Conservation (phyloP, 306 rosid species). For the Chamaecrista fasciculata region DNA sequence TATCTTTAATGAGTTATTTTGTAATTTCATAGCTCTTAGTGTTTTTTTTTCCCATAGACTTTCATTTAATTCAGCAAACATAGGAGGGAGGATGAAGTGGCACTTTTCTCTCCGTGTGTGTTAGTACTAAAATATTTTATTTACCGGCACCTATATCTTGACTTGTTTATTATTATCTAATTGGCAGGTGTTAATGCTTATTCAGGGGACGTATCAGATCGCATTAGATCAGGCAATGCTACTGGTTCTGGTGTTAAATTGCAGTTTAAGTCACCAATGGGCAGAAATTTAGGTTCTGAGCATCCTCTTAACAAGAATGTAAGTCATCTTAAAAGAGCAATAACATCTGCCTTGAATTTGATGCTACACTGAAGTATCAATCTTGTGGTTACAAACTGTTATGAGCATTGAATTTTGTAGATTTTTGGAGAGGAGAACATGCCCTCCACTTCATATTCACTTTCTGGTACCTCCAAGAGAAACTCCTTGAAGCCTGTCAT, state of each 20-base stretch:
- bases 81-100: background rate
- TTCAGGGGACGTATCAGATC: conserved; percentile 59
- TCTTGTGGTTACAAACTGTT: background rate
- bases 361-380: conserved; percentile 6
- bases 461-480: conserved; percentile 62
- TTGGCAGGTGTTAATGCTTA: conserved; percentile 34
- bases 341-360: background rate
- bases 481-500: conserved; percentile 48
- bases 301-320: conserved; percentile 73
- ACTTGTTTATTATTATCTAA: conserved; percentile 12
- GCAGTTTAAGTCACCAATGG: conserved; percentile 67
- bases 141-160: background rate
- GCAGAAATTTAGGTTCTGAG: conserved; percentile 53
- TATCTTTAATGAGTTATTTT: background rate
- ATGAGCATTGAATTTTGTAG: conserved; percentile 40
- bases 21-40: background rate
- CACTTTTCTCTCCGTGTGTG: background rate
- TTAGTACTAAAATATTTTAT: background rate
- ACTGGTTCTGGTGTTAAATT: conserved; percentile 60
- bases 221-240: conserved; percentile 52
- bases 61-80: background rate
- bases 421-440: conserved; percentile 51
- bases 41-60: background rate
- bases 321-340: conserved; percentile 26
- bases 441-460: conserved; percentile 57